Conservation (phyloP, 208 protist genomes). For the Leishmania amazonensis region DNA sequence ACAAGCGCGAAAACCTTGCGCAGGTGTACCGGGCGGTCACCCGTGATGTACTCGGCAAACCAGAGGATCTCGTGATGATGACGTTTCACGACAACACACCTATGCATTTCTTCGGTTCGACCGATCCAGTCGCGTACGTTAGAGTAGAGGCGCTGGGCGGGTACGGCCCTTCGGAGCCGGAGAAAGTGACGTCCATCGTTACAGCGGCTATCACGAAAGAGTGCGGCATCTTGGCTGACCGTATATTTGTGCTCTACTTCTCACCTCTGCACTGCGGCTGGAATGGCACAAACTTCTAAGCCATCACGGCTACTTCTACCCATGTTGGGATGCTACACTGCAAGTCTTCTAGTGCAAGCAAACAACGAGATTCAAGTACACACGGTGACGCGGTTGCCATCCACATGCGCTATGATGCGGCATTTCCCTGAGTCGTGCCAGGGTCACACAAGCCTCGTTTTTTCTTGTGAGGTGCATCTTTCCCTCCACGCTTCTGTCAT, state of each 20-base stretch:
- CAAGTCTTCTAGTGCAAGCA: not conserved
- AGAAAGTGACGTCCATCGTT: constrained; percentile 26
- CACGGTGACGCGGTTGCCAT: not conserved
- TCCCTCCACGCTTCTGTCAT: not conserved
- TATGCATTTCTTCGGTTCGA: constrained; percentile 24
- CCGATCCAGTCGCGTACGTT: constrained; percentile 28
- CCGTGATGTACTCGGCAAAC: constrained; percentile 23
- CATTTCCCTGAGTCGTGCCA: not conserved
- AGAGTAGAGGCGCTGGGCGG: constrained; percentile 27
- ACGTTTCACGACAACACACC: constrained; percentile 31
- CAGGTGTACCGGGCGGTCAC: constrained; percentile 24
- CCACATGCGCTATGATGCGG: not conserved
- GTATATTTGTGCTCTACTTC: constrained; percentile 39
- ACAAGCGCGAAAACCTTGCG: constrained; percentile 19
- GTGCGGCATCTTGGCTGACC: constrained; percentile 26
- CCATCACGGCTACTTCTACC: not conserved
- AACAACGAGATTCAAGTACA: not conserved
- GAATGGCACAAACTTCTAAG: constrained; percentile 36
- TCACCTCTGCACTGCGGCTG: constrained; percentile 28
- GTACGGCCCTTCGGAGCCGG: constrained; percentile 9
- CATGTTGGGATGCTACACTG: not conserved
- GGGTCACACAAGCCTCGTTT: not conserved
- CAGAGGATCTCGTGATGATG: constrained; percentile 37
- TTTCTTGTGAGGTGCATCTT: not conserved
- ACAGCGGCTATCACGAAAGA: constrained; percentile 21